phyloP scores from a whole-genome alignment of 495 filamentous ascomycete species.

The Podospora didyma region DNA sequence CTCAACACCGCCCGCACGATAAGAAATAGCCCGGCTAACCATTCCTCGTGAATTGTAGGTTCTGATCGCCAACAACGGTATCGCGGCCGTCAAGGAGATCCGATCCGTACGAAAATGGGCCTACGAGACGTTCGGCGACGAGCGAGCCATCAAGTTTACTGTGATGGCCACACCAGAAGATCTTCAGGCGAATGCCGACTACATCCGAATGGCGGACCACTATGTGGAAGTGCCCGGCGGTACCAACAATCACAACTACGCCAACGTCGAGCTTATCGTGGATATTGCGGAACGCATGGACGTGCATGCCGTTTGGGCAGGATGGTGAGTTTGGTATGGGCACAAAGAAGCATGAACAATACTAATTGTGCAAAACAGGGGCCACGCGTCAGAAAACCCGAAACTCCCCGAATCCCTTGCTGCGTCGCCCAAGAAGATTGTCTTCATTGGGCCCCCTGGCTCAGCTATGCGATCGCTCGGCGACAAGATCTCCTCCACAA shows the following conservation, averaged over 20 bases:
- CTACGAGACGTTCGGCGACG: conserved; percentile 98
- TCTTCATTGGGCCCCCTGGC: conserved; percentile 97
- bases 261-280: conserved; percentile 98
- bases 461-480: conserved; percentile 98
- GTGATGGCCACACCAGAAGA: conserved; percentile 99
- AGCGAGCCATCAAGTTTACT: conserved; percentile 96
- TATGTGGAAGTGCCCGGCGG: conserved; percentile 99
- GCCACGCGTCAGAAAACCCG: conserved; percentile 98
- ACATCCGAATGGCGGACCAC: conserved; percentile 98
- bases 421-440: conserved; percentile 93
- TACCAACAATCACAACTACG: conserved; percentile 99
- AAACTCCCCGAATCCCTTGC: conserved; percentile 93
- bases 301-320: conserved; percentile 98
- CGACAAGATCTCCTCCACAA: conserved; percentile 99
- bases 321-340: conserved; percentile 72
- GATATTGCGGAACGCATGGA: conserved; percentile 99
- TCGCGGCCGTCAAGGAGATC: conserved; percentile 98
- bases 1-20: neutral
- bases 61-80: conserved; percentile 99
- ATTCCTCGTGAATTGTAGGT: conserved; percentile 53
- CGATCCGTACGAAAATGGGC: conserved; percentile 99
- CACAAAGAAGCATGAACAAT: neutral
- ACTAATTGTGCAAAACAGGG: conserved; percentile 52
- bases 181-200: conserved; percentile 94
- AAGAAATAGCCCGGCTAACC: conserved; percentile 5